Evolutionary conservation across 306 rosid species (phyloP).

Genomic region (Prunus mume): DNA sequence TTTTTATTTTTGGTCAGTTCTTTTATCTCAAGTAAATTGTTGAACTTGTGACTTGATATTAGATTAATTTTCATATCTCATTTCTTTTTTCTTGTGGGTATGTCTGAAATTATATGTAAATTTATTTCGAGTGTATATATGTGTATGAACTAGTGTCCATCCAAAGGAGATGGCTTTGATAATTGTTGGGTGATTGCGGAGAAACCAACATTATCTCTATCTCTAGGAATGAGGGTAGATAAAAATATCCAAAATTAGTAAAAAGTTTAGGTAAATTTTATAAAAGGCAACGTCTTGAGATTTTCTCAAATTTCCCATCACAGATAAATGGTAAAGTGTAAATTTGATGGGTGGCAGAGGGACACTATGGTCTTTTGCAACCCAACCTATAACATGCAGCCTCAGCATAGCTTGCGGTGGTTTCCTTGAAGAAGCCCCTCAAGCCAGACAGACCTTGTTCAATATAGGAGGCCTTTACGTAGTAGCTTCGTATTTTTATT

Average conservation of each 20-base stretch:
- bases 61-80: not conserved
- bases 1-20: not conserved
- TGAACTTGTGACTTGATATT: not conserved
- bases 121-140: not conserved
- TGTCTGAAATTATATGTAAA: not conserved
- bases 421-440: not conserved
- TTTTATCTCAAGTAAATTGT: not conserved
- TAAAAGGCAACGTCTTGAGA: not conserved
- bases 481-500: not conserved
- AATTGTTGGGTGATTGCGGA: not conserved
- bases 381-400: not conserved
- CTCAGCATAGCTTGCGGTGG: not conserved
- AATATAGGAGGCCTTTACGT: not conserved
- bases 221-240: not conserved
- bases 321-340: not conserved
- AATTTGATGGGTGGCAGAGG: not conserved
- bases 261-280: not conserved
- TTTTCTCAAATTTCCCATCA: not conserved
- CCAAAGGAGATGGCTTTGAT: too few species aligned
- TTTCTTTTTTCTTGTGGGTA: not conserved
- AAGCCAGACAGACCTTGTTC: not conserved
- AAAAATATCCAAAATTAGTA: not conserved
- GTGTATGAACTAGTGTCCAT: not conserved
- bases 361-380: not conserved
- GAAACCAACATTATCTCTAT: not conserved